Evolutionary conservation across 371 early-diverging fungal genomes (phyloP).

Genomic region (Mucor sp.): DNA sequence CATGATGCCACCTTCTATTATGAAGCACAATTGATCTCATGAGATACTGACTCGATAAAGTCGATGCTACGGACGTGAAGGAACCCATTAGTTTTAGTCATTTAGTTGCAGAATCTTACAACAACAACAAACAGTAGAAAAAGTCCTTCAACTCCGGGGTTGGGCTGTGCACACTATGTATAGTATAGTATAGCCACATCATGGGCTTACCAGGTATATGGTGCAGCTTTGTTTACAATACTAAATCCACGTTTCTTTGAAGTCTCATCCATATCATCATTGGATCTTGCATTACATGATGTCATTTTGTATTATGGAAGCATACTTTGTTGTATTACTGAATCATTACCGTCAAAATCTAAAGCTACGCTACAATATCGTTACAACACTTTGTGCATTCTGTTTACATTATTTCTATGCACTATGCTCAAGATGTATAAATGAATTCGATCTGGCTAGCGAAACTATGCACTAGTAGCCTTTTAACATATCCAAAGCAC

Average conservation of each 20-base stretch:
- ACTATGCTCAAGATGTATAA: background rate
- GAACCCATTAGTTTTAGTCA: background rate
- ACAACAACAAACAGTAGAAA: background rate
- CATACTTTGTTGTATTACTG: background rate
- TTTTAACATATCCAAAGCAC: no score
- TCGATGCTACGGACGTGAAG: background rate
- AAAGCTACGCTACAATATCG: background rate
- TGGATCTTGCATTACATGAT: background rate
- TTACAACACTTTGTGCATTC: background rate
- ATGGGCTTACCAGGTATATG: background rate
- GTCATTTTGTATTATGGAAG: background rate
- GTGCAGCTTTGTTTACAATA: background rate
- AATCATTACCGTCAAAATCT: background rate
- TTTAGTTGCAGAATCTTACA: background rate
- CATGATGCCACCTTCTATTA: background rate
- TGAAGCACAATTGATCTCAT: background rate
- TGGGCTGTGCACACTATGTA: background rate
- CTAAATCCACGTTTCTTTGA: background rate
- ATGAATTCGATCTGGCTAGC: background rate
- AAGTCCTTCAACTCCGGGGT: background rate
- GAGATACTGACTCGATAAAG: background rate
- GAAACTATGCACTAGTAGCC: background rate
- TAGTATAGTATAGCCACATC: background rate
- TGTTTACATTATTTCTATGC: background rate
- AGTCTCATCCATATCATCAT: background rate